Base-by-base conservation (phyloP, 2,329 filamentous ascomycete species). In the Alternaria incomplexa region DNA sequence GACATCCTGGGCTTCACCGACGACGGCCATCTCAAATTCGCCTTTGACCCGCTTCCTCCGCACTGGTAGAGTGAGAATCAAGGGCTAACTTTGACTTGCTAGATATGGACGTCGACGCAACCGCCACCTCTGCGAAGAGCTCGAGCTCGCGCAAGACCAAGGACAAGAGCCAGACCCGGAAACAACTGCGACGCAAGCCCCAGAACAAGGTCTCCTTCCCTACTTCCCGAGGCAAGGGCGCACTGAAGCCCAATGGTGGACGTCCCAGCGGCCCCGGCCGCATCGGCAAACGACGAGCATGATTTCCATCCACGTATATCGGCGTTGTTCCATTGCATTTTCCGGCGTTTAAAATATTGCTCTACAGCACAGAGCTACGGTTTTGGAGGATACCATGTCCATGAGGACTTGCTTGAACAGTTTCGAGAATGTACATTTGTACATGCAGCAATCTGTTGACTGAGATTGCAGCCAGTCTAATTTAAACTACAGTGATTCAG, bases 81-180 rank as follows among this genome's bases (percentile, higher is more conserved):
- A 67, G 66, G 71, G 77, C 77, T 80, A 74, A 80, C 74, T 68
- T 63, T 69, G 53, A 60, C 57, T 43, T 58, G 20, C 52, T 71
- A 79, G 80, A 78, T 56, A 81, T 82, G 78, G 81, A 83, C 51
- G 70, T 80, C 61, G 80, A 81, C 65, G 74, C 69, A 53, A 65
- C 71, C 47, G 45, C 71, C 47, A 53, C 65, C 32, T 57, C 66
- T 15, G 22, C 65, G 6, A 62, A 71, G 56, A 71, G 67, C 44
- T 73, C 72, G 56, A 40, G 36, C 36, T 40, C 36, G 56, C 71
- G 73, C 61, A 79, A 74, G 58, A 79, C 53, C 58, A 64, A 80
- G 64, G 73, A 74, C 71, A 76, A 75, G 71, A 76, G 66, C 62
- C 70, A 71, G 61, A 66, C 77, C 36, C 73, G 76, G 67, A 81